These are phyloP conservation scores for Trichoderma gracile DNA, from an alignment of 2,329 filamentous ascomycete genomes.

Conservation along the genomic window DNA sequence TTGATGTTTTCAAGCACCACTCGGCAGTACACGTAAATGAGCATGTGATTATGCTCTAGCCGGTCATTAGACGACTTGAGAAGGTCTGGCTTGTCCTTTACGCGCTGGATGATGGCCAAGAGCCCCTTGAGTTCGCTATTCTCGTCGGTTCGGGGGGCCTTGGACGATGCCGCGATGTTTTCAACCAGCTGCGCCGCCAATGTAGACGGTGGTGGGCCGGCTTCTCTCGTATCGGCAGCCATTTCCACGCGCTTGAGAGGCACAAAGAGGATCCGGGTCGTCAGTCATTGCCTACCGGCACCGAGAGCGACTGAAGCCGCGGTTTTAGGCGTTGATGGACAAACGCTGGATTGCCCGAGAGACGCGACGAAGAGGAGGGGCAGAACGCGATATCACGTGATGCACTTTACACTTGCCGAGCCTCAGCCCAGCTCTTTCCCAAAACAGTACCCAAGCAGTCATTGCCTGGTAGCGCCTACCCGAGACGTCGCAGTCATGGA, in stretches of 20 bases:
- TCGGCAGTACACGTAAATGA: slow-evolving; percentile 80
- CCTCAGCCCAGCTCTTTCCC: neutral
- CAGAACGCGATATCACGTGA: slow-evolving; percentile 32
- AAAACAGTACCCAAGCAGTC: neutral
- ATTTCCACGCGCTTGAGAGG: slow-evolving; percentile 26
- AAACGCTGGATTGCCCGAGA: neutral
- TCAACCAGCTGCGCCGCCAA: slow-evolving; percentile 85
- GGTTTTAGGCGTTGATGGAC: neutral
- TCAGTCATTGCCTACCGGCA: slow-evolving; percentile 37
- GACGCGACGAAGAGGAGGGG: slow-evolving; percentile 29
- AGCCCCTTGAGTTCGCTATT: slow-evolving; percentile 75
- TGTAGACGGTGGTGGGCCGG: slow-evolving; percentile 67
- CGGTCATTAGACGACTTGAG: slow-evolving; percentile 66
- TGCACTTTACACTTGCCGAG: neutral
- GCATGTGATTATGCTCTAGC: slow-evolving; percentile 75
- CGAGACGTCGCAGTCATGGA: neutral
- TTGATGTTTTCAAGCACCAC: slow-evolving; percentile 72
- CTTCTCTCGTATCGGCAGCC: slow-evolving; percentile 28
- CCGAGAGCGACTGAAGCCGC: slow-evolving; percentile 27
- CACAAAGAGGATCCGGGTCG: slow-evolving; percentile 29
- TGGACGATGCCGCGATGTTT: slow-evolving; percentile 68
- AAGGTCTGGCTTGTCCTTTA: slow-evolving; percentile 52
- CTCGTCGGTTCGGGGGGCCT: slow-evolving; percentile 63
- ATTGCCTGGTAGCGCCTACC: neutral
- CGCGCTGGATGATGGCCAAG: slow-evolving; percentile 55